Base-by-base conservation (phyloP, 345 rosid species). In the Noccaea caerulescens region DNA sequence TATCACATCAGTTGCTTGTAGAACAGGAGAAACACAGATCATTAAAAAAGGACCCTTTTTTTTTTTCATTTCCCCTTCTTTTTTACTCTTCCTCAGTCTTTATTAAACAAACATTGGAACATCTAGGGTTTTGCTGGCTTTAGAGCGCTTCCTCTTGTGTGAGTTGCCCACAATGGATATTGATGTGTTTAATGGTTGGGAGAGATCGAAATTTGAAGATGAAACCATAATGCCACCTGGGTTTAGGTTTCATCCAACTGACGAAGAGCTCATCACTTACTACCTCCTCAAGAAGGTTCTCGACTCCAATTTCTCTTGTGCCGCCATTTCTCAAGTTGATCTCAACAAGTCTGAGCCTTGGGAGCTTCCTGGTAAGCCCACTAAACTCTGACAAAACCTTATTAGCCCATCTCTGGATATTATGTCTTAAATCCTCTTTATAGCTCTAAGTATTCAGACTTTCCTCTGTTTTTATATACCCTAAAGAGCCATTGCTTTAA, bases 321-420 rank as follows among this genome's bases (percentile, higher is more conserved):
- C 88, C 1, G 97, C 97, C 47, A 86, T 93, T 52, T 88, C 97
- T 11, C 92, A 90, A 64, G 97, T 88, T 46, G 96, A 93, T 63
- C 97, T 93, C 50, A 90, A 93, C 90, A 93, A 90, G 77, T 93
- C 92, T 38, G 97, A 93, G 80, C 98, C 98, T 2, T 93, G 98
- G 98, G 96, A 93, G 59, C 96, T 93, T 71, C 98, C 98, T 14
- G 90, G 97, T 90, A 85, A 73, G 11, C 11, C 25, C 46, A 6
- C 38, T 30, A 0, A 30, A 10, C 33, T 14, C 11, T n/a, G 34
- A 27, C 54, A 11, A 16, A 3, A 11, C 23, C 42, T 30, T 27
- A 2, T 23, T 8, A 7, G 6, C 54, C 30, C 2, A 23, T 2
- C 20, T 63, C 14, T 54, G 2, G 7, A 5, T 18, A 11, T 43